These are phyloP conservation scores for Epichloe bromicola DNA, from an alignment of 2,329 filamentous ascomycete genomes.

Conservation along the genomic window DNA sequence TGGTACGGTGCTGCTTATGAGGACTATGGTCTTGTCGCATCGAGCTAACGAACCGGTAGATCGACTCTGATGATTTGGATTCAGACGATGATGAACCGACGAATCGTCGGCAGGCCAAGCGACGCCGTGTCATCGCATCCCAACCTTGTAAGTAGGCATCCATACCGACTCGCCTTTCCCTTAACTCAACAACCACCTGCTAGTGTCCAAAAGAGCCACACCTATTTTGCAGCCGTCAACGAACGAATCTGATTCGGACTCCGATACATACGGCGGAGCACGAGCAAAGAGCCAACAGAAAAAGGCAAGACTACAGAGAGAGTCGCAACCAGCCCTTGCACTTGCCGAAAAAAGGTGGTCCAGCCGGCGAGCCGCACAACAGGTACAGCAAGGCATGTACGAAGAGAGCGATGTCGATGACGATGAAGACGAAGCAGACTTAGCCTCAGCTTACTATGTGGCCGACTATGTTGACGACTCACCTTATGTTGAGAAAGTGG, in stretches of 20 bases:
- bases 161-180: background rate
- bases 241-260: slow-evolving; percentile 55
- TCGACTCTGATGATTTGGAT: slow-evolving; percentile 51
- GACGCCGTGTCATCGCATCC: slow-evolving; percentile 54
- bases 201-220: slow-evolving; percentile 49
- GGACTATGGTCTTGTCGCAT: background rate
- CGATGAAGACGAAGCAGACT: slow-evolving; percentile 47
- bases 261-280: slow-evolving; percentile 68
- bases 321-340: slow-evolving; percentile 52
- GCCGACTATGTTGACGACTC: slow-evolving; percentile 61
- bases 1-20: slow-evolving; percentile 32
- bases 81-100: slow-evolving; percentile 54
- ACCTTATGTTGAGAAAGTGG: slow-evolving; percentile 79
- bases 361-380: slow-evolving; percentile 69
- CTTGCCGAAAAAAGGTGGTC: slow-evolving; percentile 84
- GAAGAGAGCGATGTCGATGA: slow-evolving; percentile 55
- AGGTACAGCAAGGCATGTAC: slow-evolving; percentile 49
- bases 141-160: slow-evolving; percentile 40
- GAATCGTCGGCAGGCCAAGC: slow-evolving; percentile 48
- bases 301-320: slow-evolving; percentile 62
- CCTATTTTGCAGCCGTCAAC: slow-evolving; percentile 39
- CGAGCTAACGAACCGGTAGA: slow-evolving; percentile 17
- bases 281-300: slow-evolving; percentile 57
- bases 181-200: background rate
- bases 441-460: slow-evolving; percentile 51